Percentiles rank a stretch among this genome's conserved stretches.
These are phyloP conservation scores for Ophiostoma triangulosporum DNA, from an alignment of 2,329 filamentous ascomycete genomes.

Conservation along the genomic window DNA sequence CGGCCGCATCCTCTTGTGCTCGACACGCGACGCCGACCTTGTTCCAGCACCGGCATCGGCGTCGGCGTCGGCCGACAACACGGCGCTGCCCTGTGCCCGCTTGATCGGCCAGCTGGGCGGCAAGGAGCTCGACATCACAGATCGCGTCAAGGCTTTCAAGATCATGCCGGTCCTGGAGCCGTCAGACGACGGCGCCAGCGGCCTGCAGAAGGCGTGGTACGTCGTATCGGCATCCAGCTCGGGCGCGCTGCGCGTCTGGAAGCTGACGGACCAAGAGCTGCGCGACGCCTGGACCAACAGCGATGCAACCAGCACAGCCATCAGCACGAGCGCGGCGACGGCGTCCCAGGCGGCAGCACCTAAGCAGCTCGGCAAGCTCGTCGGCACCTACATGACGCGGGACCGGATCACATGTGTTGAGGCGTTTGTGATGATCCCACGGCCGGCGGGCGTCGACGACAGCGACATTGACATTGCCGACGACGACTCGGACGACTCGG, in stretches of 20 bases:
- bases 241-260: conserved; percentile 71
- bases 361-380: conserved; percentile 43
- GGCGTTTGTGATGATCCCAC: conserved; percentile 71
- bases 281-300: conserved; percentile 9
- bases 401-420: conserved; percentile 82
- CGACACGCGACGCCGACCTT: conserved; percentile 43
- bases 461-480: conserved; percentile 28
- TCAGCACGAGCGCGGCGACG: conserved; percentile 16
- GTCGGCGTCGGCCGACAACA: background rate
- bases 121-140: conserved; percentile 47
- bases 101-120: conserved; percentile 70
- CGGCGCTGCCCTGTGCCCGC: conserved; percentile 41
- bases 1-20: conserved; percentile 73
- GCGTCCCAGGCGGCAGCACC: conserved; percentile 16
- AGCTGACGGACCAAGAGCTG: conserved; percentile 33
- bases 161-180: conserved; percentile 34
- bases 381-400: conserved; percentile 71
- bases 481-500: conserved; percentile 21
- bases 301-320: background rate
- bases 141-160: conserved; percentile 81
- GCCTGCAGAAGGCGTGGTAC: conserved; percentile 26
- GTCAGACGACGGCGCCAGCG: conserved; percentile 10
- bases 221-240: conserved; percentile 72
- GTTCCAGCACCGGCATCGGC: conserved; percentile 16
- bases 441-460: conserved; percentile 46